phyloP scores from a whole-genome alignment of 495 filamentous ascomycete genomes.

The Penicillium egyptiacum region DNA sequence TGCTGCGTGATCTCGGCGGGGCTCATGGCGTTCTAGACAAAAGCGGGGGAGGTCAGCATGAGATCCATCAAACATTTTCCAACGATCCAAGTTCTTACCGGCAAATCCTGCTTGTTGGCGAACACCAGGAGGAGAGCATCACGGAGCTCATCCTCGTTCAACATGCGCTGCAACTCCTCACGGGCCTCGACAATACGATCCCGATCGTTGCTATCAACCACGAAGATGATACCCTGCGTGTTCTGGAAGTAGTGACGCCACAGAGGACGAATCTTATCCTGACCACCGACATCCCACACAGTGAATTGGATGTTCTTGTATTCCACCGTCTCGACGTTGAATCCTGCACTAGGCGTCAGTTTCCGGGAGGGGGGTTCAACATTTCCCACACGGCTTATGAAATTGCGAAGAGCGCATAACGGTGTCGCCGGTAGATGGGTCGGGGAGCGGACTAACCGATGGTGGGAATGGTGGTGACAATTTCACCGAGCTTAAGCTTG shows the following conservation, averaged over 20 bases:
- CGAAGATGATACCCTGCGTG: conserved; percentile 99
- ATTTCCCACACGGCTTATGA: background rate
- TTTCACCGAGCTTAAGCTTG: conserved; percentile 99
- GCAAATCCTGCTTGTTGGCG: conserved; percentile 99
- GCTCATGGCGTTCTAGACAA: conserved; percentile 91
- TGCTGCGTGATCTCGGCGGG: conserved; percentile 99
- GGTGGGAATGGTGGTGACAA: conserved; percentile 98
- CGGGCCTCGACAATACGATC: conserved; percentile 99
- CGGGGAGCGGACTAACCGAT: conserved; percentile 72
- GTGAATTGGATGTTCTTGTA: conserved; percentile 99
- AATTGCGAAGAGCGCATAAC: conserved; percentile 15
- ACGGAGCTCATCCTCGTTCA: conserved; percentile 99
- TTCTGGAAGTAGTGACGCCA: conserved; percentile 99
- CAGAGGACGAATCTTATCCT: conserved; percentile 99
- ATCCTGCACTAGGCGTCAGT: conserved; percentile 59
- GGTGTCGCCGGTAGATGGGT: conserved; percentile 6
- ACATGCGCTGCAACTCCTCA: conserved; percentile 99
- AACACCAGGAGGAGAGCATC: conserved; percentile 98
- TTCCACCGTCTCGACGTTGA: conserved; percentile 99
- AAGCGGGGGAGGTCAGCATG: conserved; percentile 17
- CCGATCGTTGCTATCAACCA: conserved; percentile 99
- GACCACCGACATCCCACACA: conserved; percentile 99
- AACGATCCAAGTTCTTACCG: conserved; percentile 57
- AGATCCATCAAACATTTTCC: background rate
- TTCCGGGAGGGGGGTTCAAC: background rate